Evolutionary conservation across 1,284 basidiomycete genomes (phyloP).

Genomic region (Heterobasidion occidentale): DNA sequence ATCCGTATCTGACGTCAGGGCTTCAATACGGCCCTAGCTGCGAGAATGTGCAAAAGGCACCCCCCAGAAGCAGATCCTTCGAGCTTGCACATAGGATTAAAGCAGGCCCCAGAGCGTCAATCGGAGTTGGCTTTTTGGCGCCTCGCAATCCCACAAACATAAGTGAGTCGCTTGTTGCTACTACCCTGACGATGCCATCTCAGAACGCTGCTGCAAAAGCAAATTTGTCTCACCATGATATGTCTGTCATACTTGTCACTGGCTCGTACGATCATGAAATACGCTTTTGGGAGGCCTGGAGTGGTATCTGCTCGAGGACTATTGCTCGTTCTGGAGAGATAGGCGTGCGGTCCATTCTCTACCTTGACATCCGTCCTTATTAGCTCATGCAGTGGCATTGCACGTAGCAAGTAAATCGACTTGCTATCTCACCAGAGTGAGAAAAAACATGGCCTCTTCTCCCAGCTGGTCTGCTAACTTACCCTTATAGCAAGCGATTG

Average conservation of each 20-base stretch:
- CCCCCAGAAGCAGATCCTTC: not conserved
- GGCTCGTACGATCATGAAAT: slow-evolving; percentile 97
- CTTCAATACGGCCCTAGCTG: not conserved
- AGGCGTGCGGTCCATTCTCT: slow-evolving; percentile 47
- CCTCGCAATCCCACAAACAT: not conserved
- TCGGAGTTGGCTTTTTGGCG: not conserved
- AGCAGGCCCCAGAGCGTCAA: not conserved
- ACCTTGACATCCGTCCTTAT: slow-evolving; percentile 14
- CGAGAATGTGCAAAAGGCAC: not conserved
- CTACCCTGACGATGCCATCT: slow-evolving; percentile 34
- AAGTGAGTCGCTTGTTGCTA: not conserved
- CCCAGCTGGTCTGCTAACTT: slow-evolving; percentile 7
- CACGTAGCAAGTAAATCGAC: slow-evolving; percentile 86
- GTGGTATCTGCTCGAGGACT: slow-evolving; percentile 93
- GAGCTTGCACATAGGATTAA: too few species aligned
- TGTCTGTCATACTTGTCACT: slow-evolving; percentile 80
- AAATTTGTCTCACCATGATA: slow-evolving; percentile 45
- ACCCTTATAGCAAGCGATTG: slow-evolving; percentile 65
- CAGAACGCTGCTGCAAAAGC: slow-evolving; percentile 28
- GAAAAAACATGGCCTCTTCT: slow-evolving; percentile 10
- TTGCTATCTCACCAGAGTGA: slow-evolving; percentile 95
- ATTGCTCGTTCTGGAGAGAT: slow-evolving; percentile 80
- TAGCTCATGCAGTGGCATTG: slow-evolving; percentile 8
- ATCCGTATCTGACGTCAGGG: too few species aligned
- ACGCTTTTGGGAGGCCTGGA: slow-evolving; percentile 99